These are phyloP conservation scores for Syzygium aromaticum DNA, from an alignment of 345 rosid genomes.

Conservation along the genomic window DNA sequence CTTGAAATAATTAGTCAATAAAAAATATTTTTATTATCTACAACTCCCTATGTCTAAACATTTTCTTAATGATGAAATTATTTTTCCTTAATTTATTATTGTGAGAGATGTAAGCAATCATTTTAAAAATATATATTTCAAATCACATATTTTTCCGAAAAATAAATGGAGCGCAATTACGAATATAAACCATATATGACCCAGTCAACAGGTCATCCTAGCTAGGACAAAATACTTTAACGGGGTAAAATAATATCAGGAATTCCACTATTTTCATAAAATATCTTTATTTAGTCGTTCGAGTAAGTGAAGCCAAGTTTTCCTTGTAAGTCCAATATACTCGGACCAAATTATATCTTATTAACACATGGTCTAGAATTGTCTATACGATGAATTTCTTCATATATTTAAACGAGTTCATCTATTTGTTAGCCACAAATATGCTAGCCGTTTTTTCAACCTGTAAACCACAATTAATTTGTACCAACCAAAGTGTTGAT, in stretches of 20 bases:
- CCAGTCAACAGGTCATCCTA: neutral
- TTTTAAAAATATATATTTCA: too few species aligned
- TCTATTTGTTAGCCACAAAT: neutral
- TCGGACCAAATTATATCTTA: neutral
- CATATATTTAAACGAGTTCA: neutral
- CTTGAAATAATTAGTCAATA: too few species aligned
- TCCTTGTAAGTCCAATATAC: neutral
- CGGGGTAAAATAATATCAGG: neutral
- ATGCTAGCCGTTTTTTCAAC: neutral
- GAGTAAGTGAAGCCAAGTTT: neutral
- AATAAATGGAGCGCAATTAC: too few species aligned
- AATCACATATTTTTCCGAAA: too few species aligned
- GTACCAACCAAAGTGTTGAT: neutral
- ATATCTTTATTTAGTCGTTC: too few species aligned
- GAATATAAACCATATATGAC: neutral
- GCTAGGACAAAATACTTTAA: neutral
- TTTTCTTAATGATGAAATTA: too few species aligned
- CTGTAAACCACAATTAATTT: neutral
- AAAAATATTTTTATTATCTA: too few species aligned
- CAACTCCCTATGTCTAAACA: too few species aligned
- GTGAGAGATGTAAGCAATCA: too few species aligned
- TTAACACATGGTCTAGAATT: neutral
- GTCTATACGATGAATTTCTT: neutral
- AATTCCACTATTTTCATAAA: neutral
- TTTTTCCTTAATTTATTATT: too few species aligned